A percentile compares a stretch with the other conserved stretches of the same genome.
Evolutionary conservation across 306 rosid genomes (phyloP).

Genomic region (Quercus engelmannii): DNA sequence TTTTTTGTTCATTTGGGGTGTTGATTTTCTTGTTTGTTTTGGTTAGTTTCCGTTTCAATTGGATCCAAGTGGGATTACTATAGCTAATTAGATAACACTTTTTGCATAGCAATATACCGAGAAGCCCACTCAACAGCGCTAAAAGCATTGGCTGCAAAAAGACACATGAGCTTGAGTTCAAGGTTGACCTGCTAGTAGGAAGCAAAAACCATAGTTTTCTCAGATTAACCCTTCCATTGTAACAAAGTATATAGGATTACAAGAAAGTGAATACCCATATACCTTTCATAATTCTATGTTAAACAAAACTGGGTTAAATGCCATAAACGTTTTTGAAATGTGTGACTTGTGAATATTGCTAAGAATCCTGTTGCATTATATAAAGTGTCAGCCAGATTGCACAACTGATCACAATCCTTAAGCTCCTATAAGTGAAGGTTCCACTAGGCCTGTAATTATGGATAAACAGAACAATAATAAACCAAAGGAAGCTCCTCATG

Average conservation of each 20-base stretch:
- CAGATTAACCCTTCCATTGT: background rate
- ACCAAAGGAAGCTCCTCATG: conserved; percentile 14
- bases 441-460: background rate
- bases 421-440: background rate
- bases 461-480: background rate
- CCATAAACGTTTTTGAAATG: no score
- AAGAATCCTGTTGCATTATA: background rate
- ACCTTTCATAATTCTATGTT: background rate
- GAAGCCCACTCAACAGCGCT: no score
- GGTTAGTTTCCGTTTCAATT: no score
- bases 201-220: background rate
- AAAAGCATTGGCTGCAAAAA: background rate
- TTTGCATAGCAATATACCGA: no score
- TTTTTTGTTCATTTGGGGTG: no score
- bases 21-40: no score
- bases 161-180: background rate
- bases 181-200: background rate
- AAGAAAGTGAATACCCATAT: background rate
- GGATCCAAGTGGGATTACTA: no score
- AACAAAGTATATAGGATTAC: background rate
- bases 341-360: background rate
- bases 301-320: background rate
- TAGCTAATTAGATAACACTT: no score
- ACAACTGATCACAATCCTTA: background rate
- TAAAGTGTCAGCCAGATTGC: background rate